Conservation (phyloP, 768 basidiomycete species). For the Kwoniella sp. region DNA sequence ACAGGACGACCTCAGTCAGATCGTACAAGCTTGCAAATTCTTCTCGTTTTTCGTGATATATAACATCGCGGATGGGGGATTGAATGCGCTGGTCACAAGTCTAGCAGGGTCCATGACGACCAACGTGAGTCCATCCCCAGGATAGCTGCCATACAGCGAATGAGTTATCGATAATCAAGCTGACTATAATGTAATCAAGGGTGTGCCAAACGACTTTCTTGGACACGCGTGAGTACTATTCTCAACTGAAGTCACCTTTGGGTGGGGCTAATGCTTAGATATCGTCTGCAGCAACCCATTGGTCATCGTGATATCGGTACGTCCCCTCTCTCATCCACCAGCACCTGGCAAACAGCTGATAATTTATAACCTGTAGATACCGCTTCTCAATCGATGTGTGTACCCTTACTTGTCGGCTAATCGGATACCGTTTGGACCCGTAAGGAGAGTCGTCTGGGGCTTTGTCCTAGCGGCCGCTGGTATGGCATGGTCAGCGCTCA, state of each 20-base stretch:
- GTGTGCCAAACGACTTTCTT: conserved; percentile 49
- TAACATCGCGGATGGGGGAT: conserved; percentile 45
- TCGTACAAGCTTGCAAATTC: conserved; percentile 40
- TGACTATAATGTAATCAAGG: conserved; percentile 10
- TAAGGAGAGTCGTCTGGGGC: conserved; percentile 21
- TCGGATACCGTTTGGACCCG: conserved; percentile 25
- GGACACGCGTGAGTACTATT: conserved; percentile 23
- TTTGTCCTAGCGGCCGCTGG: conserved; percentile 24
- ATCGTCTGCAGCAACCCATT: conserved; percentile 26
- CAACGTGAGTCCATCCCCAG: conserved; percentile 15
- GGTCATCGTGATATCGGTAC: conserved; percentile 21
- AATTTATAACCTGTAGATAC: conserved; percentile 14
- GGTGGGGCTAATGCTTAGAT: neutral
- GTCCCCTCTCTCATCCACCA: neutral
- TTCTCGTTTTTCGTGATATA: conserved; percentile 48
- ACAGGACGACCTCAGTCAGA: neutral
- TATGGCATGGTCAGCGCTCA: conserved; percentile 22
- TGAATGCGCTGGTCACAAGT: conserved; percentile 41
- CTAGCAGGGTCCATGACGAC: conserved; percentile 48
- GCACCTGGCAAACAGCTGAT: neutral
- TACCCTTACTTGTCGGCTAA: conserved; percentile 18
- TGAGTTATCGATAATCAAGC: neutral
- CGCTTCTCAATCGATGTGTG: conserved; percentile 22
- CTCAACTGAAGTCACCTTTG: too few relatives aligned
- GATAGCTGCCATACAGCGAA: too few relatives aligned